Evolutionary conservation across 1,284 basidiomycete genomes (phyloP), one percentile per base, ranked within the genome.

Genomic region (Coniferiporia sulphurascens): DNA sequence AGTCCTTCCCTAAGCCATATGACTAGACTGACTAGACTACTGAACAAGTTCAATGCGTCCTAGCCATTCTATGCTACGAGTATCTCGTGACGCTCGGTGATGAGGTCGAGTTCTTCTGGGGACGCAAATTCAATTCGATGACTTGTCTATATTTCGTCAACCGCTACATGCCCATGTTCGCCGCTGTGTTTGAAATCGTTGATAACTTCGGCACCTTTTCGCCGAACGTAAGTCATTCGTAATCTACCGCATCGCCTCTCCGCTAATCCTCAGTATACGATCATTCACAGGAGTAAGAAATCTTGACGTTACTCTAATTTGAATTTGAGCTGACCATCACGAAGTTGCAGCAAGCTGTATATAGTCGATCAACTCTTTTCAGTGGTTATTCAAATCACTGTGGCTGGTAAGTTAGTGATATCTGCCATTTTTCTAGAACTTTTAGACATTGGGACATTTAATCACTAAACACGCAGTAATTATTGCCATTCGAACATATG

Each of bases 41-140:
- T n/a, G n/a, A n/a, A n/a, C n/a, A n/a, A n/a, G n/a, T n/a, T n/a
- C n/a, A 3, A n/a, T n/a, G n/a, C n/a, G n/a, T n/a, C n/a, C n/a
- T n/a, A 62, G 61, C 57, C 7, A 52, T 62, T 54, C 9, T 62
- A 10, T 62, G 59, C 57, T 59, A 62, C 48, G 61, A 62, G 38
- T 62, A 62, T 43, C n/a, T 59, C 8, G n/a, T 62, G 35, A 62
- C 56, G 21, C 34, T 62, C 22, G n/a, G 38, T 32, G 53, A 59
- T 17, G 61, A 62, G 34, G 27, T 62, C 13, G 57, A 17, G 4
- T 59, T 59, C 34, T 62, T 62, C 48, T 62, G 61, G 61, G 15
- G 61, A 1, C 35, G 60, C 15, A 58, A 43, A 17, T 15, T 48
- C 22, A 59, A 53, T 9, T 45, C 54, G 2, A 52, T 49, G n/a